Conservation (phyloP, 108 stramenopile genomes). For the Fistulifera pelliculosa region DNA sequence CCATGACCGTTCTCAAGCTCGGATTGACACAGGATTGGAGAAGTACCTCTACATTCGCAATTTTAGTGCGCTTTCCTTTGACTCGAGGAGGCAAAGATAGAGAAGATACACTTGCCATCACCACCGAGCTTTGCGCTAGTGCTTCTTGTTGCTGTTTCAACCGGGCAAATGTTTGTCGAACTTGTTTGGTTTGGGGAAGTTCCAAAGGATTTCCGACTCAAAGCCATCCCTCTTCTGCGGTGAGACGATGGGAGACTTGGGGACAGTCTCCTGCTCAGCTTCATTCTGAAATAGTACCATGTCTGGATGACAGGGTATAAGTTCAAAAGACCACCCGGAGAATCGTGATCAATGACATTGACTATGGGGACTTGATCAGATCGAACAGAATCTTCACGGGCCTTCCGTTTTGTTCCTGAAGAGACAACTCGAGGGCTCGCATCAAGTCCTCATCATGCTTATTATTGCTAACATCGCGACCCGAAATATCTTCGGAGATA, state of each 20-base stretch:
- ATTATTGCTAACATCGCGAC: background rate
- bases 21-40: slow-evolving; percentile 37
- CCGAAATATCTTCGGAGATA: background rate
- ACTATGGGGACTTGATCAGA: too few relatives aligned
- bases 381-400: too few relatives aligned
- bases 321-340: too few relatives aligned
- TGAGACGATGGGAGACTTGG: background rate
- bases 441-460: too few relatives aligned
- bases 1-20: slow-evolving; percentile 26
- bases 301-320: too few relatives aligned
- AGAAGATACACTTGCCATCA: background rate
- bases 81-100: background rate
- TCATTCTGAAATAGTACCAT: too few relatives aligned
- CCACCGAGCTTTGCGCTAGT: background rate
- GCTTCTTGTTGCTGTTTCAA: slow-evolving; percentile 2
- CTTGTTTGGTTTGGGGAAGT: background rate
- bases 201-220: slow-evolving; percentile 1
- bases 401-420: too few relatives aligned
- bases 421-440: background rate
- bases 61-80: slow-evolving; percentile 26
- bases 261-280: too few relatives aligned
- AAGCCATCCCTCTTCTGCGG: background rate
- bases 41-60: slow-evolving; percentile 35
- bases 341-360: too few relatives aligned
- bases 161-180: background rate